Conservation (phyloP, 345 rosid genomes). For the Lagerstroemia speciosa region DNA sequence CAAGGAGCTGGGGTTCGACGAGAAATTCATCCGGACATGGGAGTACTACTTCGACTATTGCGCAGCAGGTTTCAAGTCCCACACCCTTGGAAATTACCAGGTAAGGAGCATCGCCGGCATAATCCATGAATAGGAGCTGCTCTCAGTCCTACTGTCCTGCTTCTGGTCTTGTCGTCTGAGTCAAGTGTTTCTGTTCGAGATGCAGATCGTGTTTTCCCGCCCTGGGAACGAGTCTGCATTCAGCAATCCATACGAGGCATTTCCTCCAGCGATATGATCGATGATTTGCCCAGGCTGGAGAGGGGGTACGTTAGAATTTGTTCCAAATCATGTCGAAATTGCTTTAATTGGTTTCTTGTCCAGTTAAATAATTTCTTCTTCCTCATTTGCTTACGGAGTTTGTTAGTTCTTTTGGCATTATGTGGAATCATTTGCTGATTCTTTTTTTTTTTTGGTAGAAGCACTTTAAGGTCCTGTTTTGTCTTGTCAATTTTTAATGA, state of each 20-base stretch:
- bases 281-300: background rate
- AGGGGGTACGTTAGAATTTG: background rate
- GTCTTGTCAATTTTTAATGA: too few species aligned
- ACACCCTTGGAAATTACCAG: conserved; percentile 71
- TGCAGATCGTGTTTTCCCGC: conserved; percentile 62
- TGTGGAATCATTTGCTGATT: too few species aligned
- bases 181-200: background rate
- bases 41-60: conserved; percentile 87
- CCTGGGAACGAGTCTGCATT: conserved; percentile 59
- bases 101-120: conserved; percentile 12
- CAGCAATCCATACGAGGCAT: conserved; percentile 32
- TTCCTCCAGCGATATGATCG: conserved; percentile 25
- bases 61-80: conserved; percentile 77
- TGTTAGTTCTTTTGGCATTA: too few species aligned
- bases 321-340: too few species aligned
- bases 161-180: background rate
- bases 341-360: too few species aligned
- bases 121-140: background rate
- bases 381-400: too few species aligned
- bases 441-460: too few species aligned
- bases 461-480: too few species aligned
- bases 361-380: too few species aligned
- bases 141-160: background rate
- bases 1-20: conserved; percentile 55
- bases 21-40: conserved; percentile 80